A percentile compares a stretch with the other conserved stretches of the same genome.
These are phyloP conservation scores for Cetraspora pellucida DNA, from an alignment of 192 early-diverging fungal genomes.

Conservation along the genomic window DNA sequence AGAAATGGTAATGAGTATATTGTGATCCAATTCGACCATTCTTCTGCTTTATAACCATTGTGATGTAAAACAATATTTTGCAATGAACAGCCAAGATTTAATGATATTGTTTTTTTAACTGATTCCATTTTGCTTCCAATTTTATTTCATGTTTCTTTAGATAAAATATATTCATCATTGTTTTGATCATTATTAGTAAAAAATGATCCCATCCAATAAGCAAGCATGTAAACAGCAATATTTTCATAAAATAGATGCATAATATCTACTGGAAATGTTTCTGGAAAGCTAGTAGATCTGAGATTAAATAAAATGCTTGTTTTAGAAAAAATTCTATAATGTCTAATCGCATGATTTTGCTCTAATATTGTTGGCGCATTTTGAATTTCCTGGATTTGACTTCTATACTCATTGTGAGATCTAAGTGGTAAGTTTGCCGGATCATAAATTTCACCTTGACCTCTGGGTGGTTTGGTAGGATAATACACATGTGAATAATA, in stretches of 20 bases:
- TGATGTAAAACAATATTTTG: not conserved
- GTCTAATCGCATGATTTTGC: not conserved
- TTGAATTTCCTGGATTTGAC: not conserved
- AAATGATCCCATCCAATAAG: not conserved
- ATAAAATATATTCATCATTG: not conserved
- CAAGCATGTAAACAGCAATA: not conserved
- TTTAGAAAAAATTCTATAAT: not conserved
- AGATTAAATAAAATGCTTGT: conserved; percentile 2
- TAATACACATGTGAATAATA: conserved; percentile 1
- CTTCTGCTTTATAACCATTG: not conserved
- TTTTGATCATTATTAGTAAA: not conserved
- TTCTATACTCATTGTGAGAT: not conserved
- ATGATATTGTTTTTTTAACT: not conserved
- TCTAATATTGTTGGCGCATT: not conserved
- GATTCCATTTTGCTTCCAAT: not conserved
- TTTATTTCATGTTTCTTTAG: not conserved
- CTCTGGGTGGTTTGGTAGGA: not conserved
- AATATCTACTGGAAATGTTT: not conserved
- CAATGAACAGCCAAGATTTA: not conserved
- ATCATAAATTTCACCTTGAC: not conserved
- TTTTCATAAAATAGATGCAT: conserved; percentile 23
- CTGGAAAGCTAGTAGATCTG: not conserved
- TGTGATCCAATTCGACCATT: not conserved
- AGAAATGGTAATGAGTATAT: not conserved
- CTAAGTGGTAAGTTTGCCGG: not conserved